Evolutionary conservation across 1,284 basidiomycete genomes (phyloP).

Genomic region (Cryptococcus hybrid): DNA sequence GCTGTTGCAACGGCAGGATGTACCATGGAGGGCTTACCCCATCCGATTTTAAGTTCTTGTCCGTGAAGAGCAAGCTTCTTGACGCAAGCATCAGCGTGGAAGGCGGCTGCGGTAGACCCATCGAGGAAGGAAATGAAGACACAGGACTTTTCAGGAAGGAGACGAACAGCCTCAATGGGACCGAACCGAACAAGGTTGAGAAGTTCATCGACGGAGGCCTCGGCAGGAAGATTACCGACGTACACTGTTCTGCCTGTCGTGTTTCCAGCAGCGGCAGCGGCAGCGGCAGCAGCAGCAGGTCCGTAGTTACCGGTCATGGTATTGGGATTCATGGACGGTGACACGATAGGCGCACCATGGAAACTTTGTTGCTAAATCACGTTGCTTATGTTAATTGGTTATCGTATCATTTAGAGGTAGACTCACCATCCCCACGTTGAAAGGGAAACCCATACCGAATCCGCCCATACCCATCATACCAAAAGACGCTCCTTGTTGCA

Average conservation of each 20-base stretch:
- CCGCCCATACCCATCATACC: conserved; percentile 29
- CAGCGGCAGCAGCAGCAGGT: conserved; percentile 68
- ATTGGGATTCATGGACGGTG: conserved; percentile 63
- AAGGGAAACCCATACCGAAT: conserved; percentile 23
- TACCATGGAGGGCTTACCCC: conserved; percentile 74
- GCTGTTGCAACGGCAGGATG: conserved; percentile 78
- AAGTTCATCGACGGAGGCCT: conserved; percentile 94
- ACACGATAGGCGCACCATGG: conserved; percentile 52
- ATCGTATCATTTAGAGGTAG: not conserved
- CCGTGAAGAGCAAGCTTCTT: conserved; percentile 88
- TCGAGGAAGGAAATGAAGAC: conserved; percentile 98
- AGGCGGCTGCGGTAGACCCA: conserved; percentile 81
- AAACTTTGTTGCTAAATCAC: conserved; percentile 9
- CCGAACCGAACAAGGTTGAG: conserved; percentile 98
- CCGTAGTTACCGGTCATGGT: conserved; percentile 56
- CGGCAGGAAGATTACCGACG: conserved; percentile 93
- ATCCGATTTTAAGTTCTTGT: conserved; percentile 92
- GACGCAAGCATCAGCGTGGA: conserved; percentile 90
- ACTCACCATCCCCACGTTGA: conserved; percentile 30
- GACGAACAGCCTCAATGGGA: conserved; percentile 89
- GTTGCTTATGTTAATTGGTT: not conserved
- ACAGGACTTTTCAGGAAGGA: conserved; percentile 96
- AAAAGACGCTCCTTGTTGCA: not conserved
- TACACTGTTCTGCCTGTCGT: conserved; percentile 87
- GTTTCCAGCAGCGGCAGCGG: conserved; percentile 64